phyloP scores from a whole-genome alignment of 2,329 filamentous ascomycete species.

The Beauveria rudraprayagi region DNA sequence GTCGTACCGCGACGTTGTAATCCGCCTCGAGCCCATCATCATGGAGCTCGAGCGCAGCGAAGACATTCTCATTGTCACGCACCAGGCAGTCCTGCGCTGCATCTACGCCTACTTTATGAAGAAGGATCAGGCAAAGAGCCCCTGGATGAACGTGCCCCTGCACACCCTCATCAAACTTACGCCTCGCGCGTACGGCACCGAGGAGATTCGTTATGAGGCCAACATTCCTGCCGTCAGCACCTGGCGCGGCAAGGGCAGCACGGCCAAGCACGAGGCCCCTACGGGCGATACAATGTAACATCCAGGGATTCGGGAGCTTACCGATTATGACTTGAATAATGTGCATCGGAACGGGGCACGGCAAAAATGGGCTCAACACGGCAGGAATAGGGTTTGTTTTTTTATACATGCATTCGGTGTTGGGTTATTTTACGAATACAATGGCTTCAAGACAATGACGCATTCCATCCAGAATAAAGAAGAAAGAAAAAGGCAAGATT shows the following conservation, averaged over 20 bases:
- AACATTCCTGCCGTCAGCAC: slow-evolving; percentile 95
- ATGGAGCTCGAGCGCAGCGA: slow-evolving; percentile 97
- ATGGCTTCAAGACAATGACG: neutral
- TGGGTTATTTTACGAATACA: neutral
- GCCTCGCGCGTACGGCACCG: slow-evolving; percentile 85
- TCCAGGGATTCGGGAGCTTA: neutral
- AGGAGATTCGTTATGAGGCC: slow-evolving; percentile 79
- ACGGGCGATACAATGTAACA: slow-evolving; percentile 27
- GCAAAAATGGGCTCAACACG: neutral
- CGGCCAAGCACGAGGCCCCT: slow-evolving; percentile 75
- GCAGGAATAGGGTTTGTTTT: neutral
- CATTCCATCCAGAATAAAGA: too few species aligned
- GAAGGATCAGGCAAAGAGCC: slow-evolving; percentile 81
- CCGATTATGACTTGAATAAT: neutral
- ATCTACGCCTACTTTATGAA: slow-evolving; percentile 99
- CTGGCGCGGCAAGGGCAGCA: slow-evolving; percentile 88
- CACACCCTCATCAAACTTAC: slow-evolving; percentile 96
- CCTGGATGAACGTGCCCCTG: slow-evolving; percentile 97
- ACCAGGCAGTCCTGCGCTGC: slow-evolving; percentile 92
- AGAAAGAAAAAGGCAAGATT: neutral
- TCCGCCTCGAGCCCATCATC: slow-evolving; percentile 95
- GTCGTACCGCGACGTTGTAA: slow-evolving; percentile 92
- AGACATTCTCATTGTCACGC: slow-evolving; percentile 95
- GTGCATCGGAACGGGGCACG: neutral
- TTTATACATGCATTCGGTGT: slow-evolving; percentile 5